Conservation (phyloP, 225 moss, liverwort and hornwort species). For the Pseudoscleropodium purum region DNA sequence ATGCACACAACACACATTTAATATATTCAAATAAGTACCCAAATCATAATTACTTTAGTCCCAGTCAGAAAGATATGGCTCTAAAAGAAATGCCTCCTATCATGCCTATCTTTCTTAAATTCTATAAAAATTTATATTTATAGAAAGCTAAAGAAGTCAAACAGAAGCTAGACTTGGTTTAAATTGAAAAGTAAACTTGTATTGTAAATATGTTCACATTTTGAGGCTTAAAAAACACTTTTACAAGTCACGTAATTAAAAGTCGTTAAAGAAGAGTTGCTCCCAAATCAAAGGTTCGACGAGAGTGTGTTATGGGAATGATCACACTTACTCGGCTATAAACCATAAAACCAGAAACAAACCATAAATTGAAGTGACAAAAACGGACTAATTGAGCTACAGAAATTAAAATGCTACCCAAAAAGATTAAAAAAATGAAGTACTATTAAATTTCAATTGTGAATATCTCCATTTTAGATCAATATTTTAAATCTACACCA, state of each 20-base stretch:
- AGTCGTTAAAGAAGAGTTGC: background rate
- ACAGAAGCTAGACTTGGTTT: background rate
- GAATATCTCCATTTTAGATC: background rate
- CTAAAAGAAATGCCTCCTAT: background rate
- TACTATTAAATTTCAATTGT: background rate
- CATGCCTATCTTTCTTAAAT: background rate
- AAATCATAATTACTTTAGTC: background rate
- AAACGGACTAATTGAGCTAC: background rate
- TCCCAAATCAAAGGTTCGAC: background rate
- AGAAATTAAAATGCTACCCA: background rate
- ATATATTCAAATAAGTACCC: background rate
- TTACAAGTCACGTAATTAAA: background rate
- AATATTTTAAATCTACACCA: background rate
- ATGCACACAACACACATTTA: background rate
- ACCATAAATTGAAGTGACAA: background rate
- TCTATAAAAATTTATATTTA: too few species aligned
- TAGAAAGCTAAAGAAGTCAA: too few species aligned
- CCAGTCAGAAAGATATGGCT: background rate
- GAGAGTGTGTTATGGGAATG: background rate
- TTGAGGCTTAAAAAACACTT: background rate
- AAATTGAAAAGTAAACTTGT: too few species aligned
- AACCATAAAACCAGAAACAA: too few species aligned
- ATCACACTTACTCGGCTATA: background rate
- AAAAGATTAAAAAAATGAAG: background rate
- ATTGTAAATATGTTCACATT: background rate